These are phyloP conservation scores for Colletotrichum australisinense DNA, from an alignment of 2,329 filamentous ascomycete species.

Conservation along the genomic window DNA sequence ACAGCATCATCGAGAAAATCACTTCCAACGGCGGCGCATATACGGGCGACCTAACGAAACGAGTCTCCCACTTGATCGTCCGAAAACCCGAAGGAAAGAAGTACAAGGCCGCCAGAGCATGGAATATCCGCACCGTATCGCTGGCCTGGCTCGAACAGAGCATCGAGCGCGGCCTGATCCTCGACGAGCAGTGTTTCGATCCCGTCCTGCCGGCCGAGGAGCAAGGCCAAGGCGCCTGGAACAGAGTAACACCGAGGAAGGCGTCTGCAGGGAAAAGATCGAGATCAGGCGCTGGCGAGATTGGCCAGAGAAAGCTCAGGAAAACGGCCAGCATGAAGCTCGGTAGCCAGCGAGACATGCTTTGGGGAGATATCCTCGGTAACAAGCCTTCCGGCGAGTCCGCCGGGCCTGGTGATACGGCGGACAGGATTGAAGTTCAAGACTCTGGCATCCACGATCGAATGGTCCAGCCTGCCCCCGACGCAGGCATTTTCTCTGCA, in stretches of 20 bases:
- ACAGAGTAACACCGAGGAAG: conserved; percentile 60
- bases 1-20: conserved; percentile 76
- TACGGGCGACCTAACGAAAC: conserved; percentile 86
- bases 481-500: conserved; percentile 61
- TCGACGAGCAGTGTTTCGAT: conserved; percentile 89
- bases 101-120: conserved; percentile 86
- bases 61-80: conserved; percentile 89
- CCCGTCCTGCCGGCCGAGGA: conserved; percentile 76
- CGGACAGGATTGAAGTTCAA: conserved; percentile 38
- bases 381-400: conserved; percentile 27
- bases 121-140: conserved; percentile 83
- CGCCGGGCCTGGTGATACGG: conserved; percentile 9
- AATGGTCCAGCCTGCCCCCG: conserved; percentile 33
- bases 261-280: conserved; percentile 68
- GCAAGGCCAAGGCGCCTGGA: conserved; percentile 84
- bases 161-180: conserved; percentile 85
- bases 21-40: conserved; percentile 82
- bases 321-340: conserved; percentile 89
- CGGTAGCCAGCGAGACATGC: conserved; percentile 79
- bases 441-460: conserved; percentile 46
- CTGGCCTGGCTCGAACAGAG: conserved; percentile 89
- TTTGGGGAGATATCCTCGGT: conserved; percentile 93
- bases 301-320: conserved; percentile 82
- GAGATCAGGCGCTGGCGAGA: conserved; percentile 64
- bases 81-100: conserved; percentile 85